These are phyloP conservation scores for Cystobasidium onofrii DNA, from an alignment of 768 basidiomycete species.

Conservation along the genomic window DNA sequence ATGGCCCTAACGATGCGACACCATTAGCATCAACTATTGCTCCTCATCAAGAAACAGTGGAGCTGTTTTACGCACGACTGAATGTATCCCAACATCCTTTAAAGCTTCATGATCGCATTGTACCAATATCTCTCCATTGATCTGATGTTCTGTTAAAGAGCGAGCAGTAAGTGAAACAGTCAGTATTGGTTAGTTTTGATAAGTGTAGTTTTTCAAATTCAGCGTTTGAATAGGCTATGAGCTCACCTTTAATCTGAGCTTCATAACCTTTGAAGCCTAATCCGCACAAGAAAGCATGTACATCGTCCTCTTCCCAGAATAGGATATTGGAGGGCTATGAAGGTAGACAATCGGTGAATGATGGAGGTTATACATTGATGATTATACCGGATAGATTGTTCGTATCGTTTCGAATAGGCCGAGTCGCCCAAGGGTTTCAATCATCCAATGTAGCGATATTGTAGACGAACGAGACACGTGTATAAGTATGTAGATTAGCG, in stretches of 20 bases:
- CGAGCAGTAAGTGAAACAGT: background rate
- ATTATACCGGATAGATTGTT: no score
- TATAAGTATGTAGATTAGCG: no score
- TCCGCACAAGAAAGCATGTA: constrained; percentile 65
- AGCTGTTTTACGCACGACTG: constrained; percentile 51
- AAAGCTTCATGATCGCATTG: constrained; percentile 74
- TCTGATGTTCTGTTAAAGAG: constrained; percentile 65
- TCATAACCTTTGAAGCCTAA: constrained; percentile 83
- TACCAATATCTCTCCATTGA: constrained; percentile 81
- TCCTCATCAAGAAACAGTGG: no score
- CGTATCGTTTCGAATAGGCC: no score
- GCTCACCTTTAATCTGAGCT: constrained; percentile 60
- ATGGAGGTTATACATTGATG: no score
- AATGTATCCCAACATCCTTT: constrained; percentile 76
- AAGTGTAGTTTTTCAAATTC: no score
- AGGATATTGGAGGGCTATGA: constrained; percentile 19
- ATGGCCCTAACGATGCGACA: constrained; percentile 52
- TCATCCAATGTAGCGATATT: no score
- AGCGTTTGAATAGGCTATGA: no score
- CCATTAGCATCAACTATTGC: no score
- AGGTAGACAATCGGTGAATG: background rate
- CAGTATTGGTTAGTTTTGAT: no score
- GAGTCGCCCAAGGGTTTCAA: no score
- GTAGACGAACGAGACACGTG: no score
- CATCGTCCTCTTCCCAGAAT: constrained; percentile 48